These are phyloP conservation scores for Rhododendron ovatum DNA, from an alignment of 148 eudicot genomes.

Conservation along the genomic window DNA sequence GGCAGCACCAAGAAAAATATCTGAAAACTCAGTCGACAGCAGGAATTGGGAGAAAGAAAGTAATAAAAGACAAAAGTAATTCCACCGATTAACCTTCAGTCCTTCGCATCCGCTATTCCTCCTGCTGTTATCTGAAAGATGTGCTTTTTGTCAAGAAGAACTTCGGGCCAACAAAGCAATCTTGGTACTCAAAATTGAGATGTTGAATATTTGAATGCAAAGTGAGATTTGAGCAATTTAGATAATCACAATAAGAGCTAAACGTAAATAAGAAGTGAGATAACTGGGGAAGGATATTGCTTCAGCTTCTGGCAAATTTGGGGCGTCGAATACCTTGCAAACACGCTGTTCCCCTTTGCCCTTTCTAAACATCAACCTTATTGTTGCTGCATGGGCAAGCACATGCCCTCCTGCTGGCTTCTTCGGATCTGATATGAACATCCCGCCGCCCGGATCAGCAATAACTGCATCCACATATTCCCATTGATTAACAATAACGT, in stretches of 20 bases:
- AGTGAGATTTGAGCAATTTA: neutral
- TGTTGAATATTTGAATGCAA: neutral
- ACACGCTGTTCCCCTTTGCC: constrained; percentile 97
- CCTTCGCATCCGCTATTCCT: constrained; percentile 97
- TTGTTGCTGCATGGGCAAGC: constrained; percentile 92
- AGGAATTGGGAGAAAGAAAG: neutral
- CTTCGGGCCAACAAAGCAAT: neutral
- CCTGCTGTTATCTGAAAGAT: constrained; percentile 95
- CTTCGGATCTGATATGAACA: constrained; percentile 90
- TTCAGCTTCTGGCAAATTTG: constrained; percentile 95
- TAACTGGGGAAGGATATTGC: constrained; percentile 73
- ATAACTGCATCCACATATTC: constrained; percentile 56
- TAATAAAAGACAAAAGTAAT: neutral
- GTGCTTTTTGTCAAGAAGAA: constrained; percentile 54
- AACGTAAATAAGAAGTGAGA: neutral
- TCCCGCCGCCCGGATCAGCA: constrained; percentile 93
- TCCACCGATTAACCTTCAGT: constrained; percentile 33
- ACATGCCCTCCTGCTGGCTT: constrained; percentile 99
- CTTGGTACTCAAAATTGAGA: neutral
- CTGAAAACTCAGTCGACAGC: neutral
- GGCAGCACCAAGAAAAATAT: neutral
- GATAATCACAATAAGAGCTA: neutral
- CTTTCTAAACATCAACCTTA: constrained; percentile 92
- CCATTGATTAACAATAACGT: neutral
- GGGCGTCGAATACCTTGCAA: constrained; percentile 97